Conservation (phyloP, 2,329 filamentous ascomycete genomes). For the Endoconidiophora laricicola region DNA sequence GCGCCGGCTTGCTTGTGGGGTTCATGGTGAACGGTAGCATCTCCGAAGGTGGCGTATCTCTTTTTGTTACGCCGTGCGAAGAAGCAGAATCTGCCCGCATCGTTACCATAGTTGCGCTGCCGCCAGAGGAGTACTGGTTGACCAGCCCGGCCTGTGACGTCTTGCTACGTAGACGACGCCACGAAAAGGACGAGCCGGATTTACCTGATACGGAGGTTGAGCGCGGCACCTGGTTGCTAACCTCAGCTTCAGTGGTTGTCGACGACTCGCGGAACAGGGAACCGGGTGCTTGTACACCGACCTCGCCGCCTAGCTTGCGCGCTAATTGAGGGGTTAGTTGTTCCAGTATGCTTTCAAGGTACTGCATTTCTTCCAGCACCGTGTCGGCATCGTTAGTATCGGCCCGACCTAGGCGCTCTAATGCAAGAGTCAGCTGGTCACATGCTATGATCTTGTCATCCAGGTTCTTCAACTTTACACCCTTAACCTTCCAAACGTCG, state of each 20-base stretch:
- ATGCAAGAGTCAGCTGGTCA: slow-evolving; percentile 74
- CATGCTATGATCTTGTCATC: slow-evolving; percentile 92
- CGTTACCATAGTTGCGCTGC: slow-evolving; percentile 18
- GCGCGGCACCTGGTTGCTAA: slow-evolving; percentile 28
- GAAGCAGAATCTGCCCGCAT: slow-evolving; percentile 1
- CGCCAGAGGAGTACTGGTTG: slow-evolving; percentile 25
- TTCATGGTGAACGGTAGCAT: slow-evolving; percentile 61
- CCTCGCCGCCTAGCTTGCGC: slow-evolving; percentile 84
- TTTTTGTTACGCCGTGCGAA: not conserved
- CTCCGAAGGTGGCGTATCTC: slow-evolving; percentile 39
- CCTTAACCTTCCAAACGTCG: slow-evolving; percentile 86
- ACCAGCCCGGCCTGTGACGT: slow-evolving; percentile 53
- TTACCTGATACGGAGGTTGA: slow-evolving; percentile 53
- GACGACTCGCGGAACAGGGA: slow-evolving; percentile 58
- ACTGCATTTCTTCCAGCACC: slow-evolving; percentile 85
- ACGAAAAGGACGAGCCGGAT: slow-evolving; percentile 49
- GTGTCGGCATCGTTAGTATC: slow-evolving; percentile 85
- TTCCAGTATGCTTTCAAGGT: slow-evolving; percentile 69
- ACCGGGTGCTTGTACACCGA: slow-evolving; percentile 63
- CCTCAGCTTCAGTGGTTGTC: slow-evolving; percentile 29
- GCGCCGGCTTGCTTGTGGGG: slow-evolving; percentile 49
- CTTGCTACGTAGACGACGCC: slow-evolving; percentile 80
- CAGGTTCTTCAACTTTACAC: slow-evolving; percentile 76
- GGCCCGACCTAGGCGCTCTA: slow-evolving; percentile 67
- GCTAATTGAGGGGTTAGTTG: slow-evolving; percentile 60